phyloP scores from a whole-genome alignment of 495 filamentous ascomycete genomes.

The Penicillium pancosmium region DNA sequence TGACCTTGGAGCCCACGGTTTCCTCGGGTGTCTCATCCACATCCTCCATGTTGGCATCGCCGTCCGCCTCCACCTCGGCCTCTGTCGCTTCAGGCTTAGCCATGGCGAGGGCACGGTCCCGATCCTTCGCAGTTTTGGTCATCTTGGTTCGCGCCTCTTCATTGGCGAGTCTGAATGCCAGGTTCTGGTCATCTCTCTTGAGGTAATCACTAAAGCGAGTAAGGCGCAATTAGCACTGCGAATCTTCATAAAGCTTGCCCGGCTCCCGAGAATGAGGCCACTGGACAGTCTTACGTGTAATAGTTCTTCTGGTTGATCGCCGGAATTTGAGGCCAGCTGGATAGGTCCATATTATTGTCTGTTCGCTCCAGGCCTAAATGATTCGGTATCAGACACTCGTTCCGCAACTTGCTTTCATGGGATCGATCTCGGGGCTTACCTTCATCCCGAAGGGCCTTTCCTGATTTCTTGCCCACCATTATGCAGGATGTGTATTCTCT shows the following conservation, averaged over 20 bases:
- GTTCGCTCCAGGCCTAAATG: conserved; percentile 83
- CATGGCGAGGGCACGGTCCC: conserved; percentile 80
- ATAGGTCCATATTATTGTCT: conserved; percentile 95
- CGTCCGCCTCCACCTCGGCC: conserved; percentile 55
- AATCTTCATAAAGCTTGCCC: neutral
- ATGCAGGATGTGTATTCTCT: conserved; percentile 17
- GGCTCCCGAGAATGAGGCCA: neutral
- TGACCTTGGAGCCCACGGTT: conserved; percentile 81
- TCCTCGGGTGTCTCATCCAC: conserved; percentile 59
- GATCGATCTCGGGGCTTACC: conserved; percentile 39
- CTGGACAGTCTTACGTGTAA: conserved; percentile 74
- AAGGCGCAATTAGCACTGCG: conserved; percentile 13
- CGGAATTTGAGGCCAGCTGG: conserved; percentile 86
- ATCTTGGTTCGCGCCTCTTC: conserved; percentile 80
- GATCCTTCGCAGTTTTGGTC: conserved; percentile 80
- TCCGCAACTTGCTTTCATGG: neutral
- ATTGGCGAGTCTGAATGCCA: conserved; percentile 81
- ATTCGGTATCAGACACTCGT: conserved; percentile 10
- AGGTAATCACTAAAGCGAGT: conserved; percentile 75
- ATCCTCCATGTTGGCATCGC: conserved; percentile 67
- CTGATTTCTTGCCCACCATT: conserved; percentile 69
- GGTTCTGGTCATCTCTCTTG: conserved; percentile 95
- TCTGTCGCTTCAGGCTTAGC: conserved; percentile 51
- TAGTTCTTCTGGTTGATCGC: conserved; percentile 99
- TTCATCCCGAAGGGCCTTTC: conserved; percentile 66